Conservation (phyloP, 2,329 filamentous ascomycete genomes). For the Zymoseptoria ardabiliae region DNA sequence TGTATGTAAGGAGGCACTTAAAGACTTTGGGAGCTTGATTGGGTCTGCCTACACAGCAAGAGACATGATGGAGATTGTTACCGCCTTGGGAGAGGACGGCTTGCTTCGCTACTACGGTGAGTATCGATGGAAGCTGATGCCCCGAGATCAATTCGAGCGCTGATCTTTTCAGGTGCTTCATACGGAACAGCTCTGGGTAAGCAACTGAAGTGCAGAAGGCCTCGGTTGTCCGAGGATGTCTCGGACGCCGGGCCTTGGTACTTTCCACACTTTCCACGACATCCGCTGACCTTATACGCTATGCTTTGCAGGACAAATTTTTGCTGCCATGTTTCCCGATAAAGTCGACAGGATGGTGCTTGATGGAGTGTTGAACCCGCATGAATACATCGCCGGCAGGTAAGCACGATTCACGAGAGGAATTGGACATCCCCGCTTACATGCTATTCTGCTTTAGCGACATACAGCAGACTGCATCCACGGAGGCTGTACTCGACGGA, state of each 20-base stretch:
- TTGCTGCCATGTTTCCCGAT: conserved; percentile 36
- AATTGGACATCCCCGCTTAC: background rate
- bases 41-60: conserved; percentile 3
- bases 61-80: conserved; percentile 8
- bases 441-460: background rate
- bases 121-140: background rate
- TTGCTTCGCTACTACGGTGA: background rate
- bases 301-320: conserved; percentile 28
- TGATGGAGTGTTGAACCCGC: conserved; percentile 41
- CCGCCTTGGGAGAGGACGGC: background rate
- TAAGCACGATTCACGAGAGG: background rate
- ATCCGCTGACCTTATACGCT: too few species aligned
- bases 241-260: too few species aligned
- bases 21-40: background rate
- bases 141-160: background rate
- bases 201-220: too few species aligned
- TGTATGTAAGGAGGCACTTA: background rate
- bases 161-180: background rate
- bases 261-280: too few species aligned
- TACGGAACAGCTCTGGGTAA: conserved; percentile 5
- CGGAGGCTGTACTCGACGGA: background rate
- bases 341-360: conserved; percentile 33
- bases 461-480: background rate
- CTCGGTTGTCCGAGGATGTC: too few species aligned
- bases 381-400: conserved; percentile 28